Conservation (phyloP, 306 rosid genomes). For the Alnus glutinosa region DNA sequence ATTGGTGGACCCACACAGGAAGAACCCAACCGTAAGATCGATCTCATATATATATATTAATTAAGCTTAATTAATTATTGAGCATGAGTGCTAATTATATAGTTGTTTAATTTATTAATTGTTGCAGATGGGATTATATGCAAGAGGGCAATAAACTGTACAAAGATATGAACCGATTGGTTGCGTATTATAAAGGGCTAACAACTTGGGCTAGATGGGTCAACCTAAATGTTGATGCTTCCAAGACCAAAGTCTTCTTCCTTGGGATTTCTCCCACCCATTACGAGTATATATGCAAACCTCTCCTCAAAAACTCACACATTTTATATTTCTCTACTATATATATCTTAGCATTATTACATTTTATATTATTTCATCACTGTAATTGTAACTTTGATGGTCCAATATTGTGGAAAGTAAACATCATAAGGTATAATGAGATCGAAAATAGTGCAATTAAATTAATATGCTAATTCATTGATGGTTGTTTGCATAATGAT, state of each 20-base stretch:
- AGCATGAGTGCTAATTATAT: too few relatives aligned
- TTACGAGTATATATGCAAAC: constrained; percentile 57
- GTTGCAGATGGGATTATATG: constrained; percentile 75
- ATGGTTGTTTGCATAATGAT: constrained; percentile 4
- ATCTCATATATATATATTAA: neutral
- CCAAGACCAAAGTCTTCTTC: constrained; percentile 83
- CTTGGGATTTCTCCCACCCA: constrained; percentile 93
- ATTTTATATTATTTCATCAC: neutral
- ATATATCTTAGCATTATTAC: too few relatives aligned
- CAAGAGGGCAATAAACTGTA: constrained; percentile 47
- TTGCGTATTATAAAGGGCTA: constrained; percentile 79
- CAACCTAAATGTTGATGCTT: constrained; percentile 56
- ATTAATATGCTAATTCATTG: neutral
- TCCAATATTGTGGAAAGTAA: neutral
- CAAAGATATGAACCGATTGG: constrained; percentile 81
- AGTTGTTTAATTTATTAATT: neutral
- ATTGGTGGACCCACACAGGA: constrained; percentile 97
- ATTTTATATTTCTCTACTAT: neutral
- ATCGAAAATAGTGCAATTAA: neutral
- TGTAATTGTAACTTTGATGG: too few relatives aligned
- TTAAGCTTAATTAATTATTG: too few relatives aligned
- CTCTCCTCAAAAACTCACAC: neutral
- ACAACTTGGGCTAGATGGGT: constrained; percentile 91
- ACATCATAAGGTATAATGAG: neutral
- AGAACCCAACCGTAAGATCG: constrained; percentile 69